A percentile compares a stretch with the other conserved stretches of the same genome.
These are phyloP conservation scores for Carex littledalei DNA, from an alignment of 176 grass and related monocot species.

Conservation along the genomic window DNA sequence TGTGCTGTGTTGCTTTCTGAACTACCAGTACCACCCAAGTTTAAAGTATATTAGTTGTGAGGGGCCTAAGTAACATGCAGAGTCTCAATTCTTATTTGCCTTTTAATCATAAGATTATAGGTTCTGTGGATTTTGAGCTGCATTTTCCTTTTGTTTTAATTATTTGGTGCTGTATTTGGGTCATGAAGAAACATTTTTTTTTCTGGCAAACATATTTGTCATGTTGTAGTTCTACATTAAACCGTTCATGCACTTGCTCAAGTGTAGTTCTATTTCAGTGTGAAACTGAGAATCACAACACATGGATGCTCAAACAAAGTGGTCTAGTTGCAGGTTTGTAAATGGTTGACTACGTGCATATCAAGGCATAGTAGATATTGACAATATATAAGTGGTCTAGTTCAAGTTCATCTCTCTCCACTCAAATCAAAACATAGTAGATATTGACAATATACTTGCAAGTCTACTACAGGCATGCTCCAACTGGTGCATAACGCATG, in stretches of 20 bases:
- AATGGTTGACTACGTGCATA: not conserved
- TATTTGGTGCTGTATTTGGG: not conserved
- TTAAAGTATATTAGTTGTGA: not conserved
- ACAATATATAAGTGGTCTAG: not conserved
- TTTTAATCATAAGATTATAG: not conserved
- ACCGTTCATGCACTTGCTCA: not conserved
- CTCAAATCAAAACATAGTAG: not conserved
- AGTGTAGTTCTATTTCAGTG: not conserved
- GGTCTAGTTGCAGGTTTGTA: not conserved
- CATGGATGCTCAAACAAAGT: not conserved
- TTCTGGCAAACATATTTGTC: not conserved
- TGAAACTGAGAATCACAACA: slow-evolving; percentile 9
- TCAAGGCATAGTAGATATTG: not conserved
- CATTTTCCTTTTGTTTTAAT: not conserved
- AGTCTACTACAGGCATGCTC: not conserved
- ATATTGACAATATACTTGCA: not conserved
- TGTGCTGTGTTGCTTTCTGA: not conserved
- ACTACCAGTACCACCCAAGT: not conserved
- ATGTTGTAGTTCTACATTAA: not conserved
- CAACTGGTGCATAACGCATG: not conserved
- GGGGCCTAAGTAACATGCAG: not conserved
- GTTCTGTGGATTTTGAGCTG: not conserved
- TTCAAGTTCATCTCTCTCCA: too few relatives aligned
- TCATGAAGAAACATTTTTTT: not conserved
- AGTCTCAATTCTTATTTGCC: not conserved